Conservation (phyloP, 2,329 filamentous ascomycete species). For the Venturia aucupariae region DNA sequence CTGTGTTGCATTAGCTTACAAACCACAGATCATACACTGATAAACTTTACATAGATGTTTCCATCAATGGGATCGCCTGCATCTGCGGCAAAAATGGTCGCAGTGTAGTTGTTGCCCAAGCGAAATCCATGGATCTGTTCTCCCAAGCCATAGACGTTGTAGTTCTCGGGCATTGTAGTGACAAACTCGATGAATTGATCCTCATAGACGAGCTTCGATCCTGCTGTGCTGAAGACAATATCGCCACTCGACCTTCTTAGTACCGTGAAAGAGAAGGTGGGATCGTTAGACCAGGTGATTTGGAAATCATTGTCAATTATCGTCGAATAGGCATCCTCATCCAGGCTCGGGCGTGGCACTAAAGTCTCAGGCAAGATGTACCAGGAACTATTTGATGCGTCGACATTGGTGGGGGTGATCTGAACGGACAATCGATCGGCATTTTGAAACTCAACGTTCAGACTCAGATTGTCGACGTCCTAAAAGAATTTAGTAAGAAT, state of each 20-base stretch:
- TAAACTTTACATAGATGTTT: constrained; percentile 57
- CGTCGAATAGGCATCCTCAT: constrained; percentile 30
- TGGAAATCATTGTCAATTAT: constrained; percentile 38
- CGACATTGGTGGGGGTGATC: constrained; percentile 59
- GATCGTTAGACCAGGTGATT: constrained; percentile 48
- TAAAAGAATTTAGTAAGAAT: constrained; percentile 17
- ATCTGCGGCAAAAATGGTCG: constrained; percentile 60
- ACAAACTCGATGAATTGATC: constrained; percentile 70
- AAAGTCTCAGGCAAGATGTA: constrained; percentile 57
- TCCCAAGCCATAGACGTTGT: constrained; percentile 67
- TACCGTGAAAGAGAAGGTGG: constrained; percentile 48
- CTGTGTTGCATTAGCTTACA: not conserved
- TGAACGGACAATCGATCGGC: constrained; percentile 58
- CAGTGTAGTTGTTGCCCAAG: constrained; percentile 63
- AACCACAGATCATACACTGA: not conserved
- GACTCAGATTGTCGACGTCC: constrained; percentile 56
- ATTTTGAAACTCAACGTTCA: constrained; percentile 61
- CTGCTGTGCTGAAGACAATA: constrained; percentile 57
- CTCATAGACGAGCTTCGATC: constrained; percentile 59
- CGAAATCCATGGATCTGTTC: constrained; percentile 63
- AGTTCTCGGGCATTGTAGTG: constrained; percentile 56
- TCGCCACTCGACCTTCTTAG: constrained; percentile 53
- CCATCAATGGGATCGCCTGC: constrained; percentile 52
- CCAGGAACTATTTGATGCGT: constrained; percentile 53
- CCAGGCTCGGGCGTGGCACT: constrained; percentile 46